phyloP scores from a whole-genome alignment of 495 filamentous ascomycete species.

The Lasiosphaeria miniovina region DNA sequence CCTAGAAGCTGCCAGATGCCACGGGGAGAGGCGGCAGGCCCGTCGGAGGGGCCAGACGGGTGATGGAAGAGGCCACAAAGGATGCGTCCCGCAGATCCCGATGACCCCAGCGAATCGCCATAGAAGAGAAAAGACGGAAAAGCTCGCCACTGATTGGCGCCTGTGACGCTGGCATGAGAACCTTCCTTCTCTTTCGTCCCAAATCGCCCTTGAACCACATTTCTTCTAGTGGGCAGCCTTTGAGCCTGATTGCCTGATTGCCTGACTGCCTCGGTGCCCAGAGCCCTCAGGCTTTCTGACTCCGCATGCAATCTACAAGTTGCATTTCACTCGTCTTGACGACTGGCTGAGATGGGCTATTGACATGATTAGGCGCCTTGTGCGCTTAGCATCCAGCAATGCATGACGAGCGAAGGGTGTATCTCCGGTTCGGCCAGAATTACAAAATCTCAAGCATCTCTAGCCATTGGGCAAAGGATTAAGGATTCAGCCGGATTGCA shows the following conservation, averaged over 20 bases:
- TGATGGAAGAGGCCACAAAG: background rate
- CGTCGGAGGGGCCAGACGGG: background rate
- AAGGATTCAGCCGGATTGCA: constrained; percentile 25
- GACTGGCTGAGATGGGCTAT: constrained; percentile 20
- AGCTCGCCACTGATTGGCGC: constrained; percentile 18
- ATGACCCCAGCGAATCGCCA: background rate
- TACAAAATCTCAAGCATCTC: constrained; percentile 12
- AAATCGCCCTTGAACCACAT: background rate
- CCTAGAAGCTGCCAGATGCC: background rate
- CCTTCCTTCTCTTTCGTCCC: constrained; percentile 1
- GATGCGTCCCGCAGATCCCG: constrained; percentile 3
- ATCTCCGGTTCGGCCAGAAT: constrained; percentile 19
- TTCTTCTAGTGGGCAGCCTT: background rate
- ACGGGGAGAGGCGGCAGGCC: background rate
- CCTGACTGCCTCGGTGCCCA: background rate
- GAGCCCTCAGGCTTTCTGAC: background rate
- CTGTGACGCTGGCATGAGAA: constrained; percentile 18
- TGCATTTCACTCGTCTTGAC: constrained; percentile 8
- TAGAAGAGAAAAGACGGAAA: background rate
- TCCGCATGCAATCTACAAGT: background rate
- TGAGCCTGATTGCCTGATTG: background rate
- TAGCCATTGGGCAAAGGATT: background rate
- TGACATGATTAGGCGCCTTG: constrained; percentile 30
- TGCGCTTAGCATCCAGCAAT: constrained; percentile 17
- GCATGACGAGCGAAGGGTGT: constrained; percentile 23